phyloP scores from a whole-genome alignment of 1,284 basidiomycete genomes.

The Trametes hirsuta region DNA sequence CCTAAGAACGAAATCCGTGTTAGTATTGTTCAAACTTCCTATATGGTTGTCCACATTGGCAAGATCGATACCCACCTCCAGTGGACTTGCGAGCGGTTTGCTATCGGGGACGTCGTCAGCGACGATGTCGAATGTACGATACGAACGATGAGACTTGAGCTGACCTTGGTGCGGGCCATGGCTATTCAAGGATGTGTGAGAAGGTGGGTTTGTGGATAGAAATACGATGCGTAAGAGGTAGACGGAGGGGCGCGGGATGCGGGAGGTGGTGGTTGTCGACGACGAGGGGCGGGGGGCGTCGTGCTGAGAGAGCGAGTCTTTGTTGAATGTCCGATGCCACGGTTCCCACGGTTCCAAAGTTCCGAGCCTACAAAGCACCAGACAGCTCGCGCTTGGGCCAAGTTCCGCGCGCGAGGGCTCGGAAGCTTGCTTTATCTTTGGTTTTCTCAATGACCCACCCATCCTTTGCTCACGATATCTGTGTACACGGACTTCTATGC shows the following conservation, averaged over 20 bases:
- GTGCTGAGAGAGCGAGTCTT: slow-evolving; percentile 27
- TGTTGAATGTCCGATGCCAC: slow-evolving; percentile 36
- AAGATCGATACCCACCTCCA: slow-evolving; percentile 57
- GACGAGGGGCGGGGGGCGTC: slow-evolving; percentile 30
- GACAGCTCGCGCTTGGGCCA: slow-evolving; percentile 30
- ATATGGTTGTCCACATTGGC: slow-evolving; percentile 5
- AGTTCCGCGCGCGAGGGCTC: slow-evolving; percentile 25
- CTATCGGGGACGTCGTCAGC: slow-evolving; percentile 43
- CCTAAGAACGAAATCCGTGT: slow-evolving; percentile 44
- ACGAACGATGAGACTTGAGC: slow-evolving; percentile 28
- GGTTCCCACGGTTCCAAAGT: slow-evolving; percentile 36
- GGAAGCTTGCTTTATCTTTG: slow-evolving; percentile 24
- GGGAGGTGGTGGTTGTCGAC: slow-evolving; percentile 45
- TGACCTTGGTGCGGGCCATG: slow-evolving; percentile 80
- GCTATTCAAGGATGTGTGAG: slow-evolving; percentile 30
- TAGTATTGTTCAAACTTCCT: slow-evolving; percentile 22
- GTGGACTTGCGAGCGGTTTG: slow-evolving; percentile 86
- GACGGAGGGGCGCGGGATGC: slow-evolving; percentile 32
- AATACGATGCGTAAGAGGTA: slow-evolving; percentile 25
- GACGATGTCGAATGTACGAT: slow-evolving; percentile 34
- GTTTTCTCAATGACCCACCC: slow-evolving; percentile 7
- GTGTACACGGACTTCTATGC: background rate
- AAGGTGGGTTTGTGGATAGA: slow-evolving; percentile 30
- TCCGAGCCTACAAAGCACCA: slow-evolving; percentile 29
- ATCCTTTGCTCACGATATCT: background rate